These are phyloP conservation scores for Phragmites australis DNA, from an alignment of 176 grass and related monocot species.

Conservation along the genomic window DNA sequence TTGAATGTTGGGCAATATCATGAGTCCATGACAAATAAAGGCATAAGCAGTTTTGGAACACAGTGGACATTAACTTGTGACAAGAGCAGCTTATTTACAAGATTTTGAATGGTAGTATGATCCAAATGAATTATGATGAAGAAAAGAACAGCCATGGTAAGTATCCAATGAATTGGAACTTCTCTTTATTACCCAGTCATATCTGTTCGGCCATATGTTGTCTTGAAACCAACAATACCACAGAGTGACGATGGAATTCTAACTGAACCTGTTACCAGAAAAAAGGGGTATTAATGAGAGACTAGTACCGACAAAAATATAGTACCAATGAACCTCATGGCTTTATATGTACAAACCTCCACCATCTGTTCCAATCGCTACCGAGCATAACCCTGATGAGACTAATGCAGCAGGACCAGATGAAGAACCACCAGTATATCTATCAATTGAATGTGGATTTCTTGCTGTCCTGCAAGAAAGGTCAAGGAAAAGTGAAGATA, in stretches of 20 bases:
- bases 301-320: slow-evolving; percentile 12
- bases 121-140: neutral
- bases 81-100: neutral
- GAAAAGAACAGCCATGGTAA: neutral
- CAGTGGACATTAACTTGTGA: neutral
- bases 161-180: slow-evolving; percentile 11
- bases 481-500: slow-evolving; percentile 20
- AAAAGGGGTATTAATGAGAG: slow-evolving; percentile 28
- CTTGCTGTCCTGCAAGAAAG: slow-evolving; percentile 72
- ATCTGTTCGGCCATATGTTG: slow-evolving; percentile 80
- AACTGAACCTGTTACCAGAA: slow-evolving; percentile 69
- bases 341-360: slow-evolving; percentile 62
- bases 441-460: slow-evolving; percentile 93
- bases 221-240: slow-evolving; percentile 94
- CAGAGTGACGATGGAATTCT: slow-evolving; percentile 98
- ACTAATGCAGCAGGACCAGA: slow-evolving; percentile 96
- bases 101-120: slow-evolving; percentile 6
- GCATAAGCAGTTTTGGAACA: neutral
- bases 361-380: slow-evolving; percentile 89
- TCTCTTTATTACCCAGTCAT: slow-evolving; percentile 74
- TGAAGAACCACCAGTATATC: slow-evolving; percentile 98
- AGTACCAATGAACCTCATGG: neutral
- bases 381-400: slow-evolving; percentile 85
- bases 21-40: neutral
- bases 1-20: neutral